Base-by-base conservation (phyloP, 225 moss, liverwort and hornwort genomes). In the Marchantia paleacea region DNA sequence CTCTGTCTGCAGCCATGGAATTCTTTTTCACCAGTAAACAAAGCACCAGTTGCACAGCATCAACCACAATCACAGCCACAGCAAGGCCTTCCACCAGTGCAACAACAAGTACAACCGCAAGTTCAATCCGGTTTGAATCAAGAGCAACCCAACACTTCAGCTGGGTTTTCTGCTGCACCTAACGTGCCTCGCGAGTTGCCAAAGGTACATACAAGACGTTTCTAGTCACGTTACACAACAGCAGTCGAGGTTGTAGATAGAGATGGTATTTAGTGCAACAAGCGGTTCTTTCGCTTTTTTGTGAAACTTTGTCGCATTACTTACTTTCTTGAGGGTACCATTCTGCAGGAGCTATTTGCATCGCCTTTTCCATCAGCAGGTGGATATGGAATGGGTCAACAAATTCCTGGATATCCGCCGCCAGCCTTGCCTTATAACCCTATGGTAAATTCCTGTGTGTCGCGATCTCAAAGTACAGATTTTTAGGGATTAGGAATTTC, bases 311-410 rank as follows among this genome's bases (percentile, higher is more conserved):
- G 57, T 57, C 19, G 13, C 57, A 39, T 39, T 39, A 54, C 22
- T 71, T 50, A 49, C 20, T 20, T 12, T 73, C 50, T 22, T 55
- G 16, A 52, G 14, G 53, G 6, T 74, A 16, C 55, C 54, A 0
- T 10, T 30, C 57, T 80, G 82, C 82, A 88, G 88, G 88, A 88
- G 3, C 85, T 85, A 70, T 88, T 88, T 82, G 77, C 85, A 49
- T 75, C 78, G 51, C 82, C 87, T 25, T 83, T 84, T 47, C 22
- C 77, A 68, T 78, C 83, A 55, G 10, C 83, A 18, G 85, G 81
- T 80, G 81, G 79, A 66, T 64, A 72, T 39, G 78, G 80, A 67
- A 51, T 80, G 49, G 80, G 80, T 26, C 78, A 60, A 18, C 82
- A 81, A 48, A 73, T 65, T 0, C 82, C 75, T 25, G 83, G 81